Evolutionary conservation across 2,329 filamentous ascomycete species (phyloP), one percentile per base, ranked within the genome.

Genomic region (Fusarium udum): DNA sequence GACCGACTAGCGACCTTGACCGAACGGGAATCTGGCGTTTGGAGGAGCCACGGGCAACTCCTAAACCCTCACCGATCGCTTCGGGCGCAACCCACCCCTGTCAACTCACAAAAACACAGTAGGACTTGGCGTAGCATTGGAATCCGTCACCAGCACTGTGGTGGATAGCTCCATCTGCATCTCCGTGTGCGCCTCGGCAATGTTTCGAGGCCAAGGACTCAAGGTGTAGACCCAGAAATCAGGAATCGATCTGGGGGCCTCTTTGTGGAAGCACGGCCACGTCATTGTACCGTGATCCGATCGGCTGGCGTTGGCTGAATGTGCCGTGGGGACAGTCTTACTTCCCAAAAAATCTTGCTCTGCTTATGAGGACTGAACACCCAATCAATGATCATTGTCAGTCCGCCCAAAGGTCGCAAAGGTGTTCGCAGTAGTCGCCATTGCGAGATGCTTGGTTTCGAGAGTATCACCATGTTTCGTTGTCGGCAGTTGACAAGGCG

Each of bases 281-380:
- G 76, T 78, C 76, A 78, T 77, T 69, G 64, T 73, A 76, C 69
- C 57, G 64, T 78, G 75, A 74, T 72, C 76, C 75, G 75, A 78
- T 78, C 76, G 71, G 56, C 57, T 72, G 73, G 69, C 67, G 58
- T 69, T 67, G 61, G 67, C 49, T 65, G 65, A 60, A 64, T 68
- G 48, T 39, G 48, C 39, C 53, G 66, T 71, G 57, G 69, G 67
- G 73, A 64, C 55, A n/a, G 51, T 59, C 61, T 63, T 69, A 48
- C 71, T 36, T 62, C 46, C 63, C 68, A 61, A 57, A 51, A 55
- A 70, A 75, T 76, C 69, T 73, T 67, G 62, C 53, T 49, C 53
- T 49, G 40, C 20, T 64, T 66, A 56, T 59, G 61, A 76, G 51
- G 56, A 61, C 31, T 46, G 60, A 53, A 58, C 68, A 22, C 20